These are phyloP conservation scores for Pseudogymnoascus sp. DNA, from an alignment of 2,329 filamentous ascomycete genomes.

Conservation along the genomic window DNA sequence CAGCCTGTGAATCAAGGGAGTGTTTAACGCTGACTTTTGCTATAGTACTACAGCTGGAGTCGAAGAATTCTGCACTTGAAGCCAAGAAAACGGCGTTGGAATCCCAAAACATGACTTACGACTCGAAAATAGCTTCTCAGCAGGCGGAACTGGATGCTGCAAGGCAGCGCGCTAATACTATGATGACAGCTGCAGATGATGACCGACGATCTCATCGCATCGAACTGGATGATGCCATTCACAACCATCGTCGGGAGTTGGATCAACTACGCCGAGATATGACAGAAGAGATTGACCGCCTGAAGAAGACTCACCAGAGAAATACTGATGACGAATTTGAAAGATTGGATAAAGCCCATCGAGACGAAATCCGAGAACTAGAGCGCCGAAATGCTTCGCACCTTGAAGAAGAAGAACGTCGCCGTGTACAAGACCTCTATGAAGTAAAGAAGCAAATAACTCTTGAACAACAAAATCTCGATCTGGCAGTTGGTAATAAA, in stretches of 20 bases:
- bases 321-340: conserved; percentile 45
- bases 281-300: conserved; percentile 48
- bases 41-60: not conserved
- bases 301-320: conserved; percentile 55
- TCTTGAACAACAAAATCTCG: conserved; percentile 36
- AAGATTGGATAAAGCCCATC: conserved; percentile 16
- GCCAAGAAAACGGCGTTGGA: conserved; percentile 14
- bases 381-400: conserved; percentile 36
- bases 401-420: conserved; percentile 56
- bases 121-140: conserved; percentile 42
- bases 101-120: conserved; percentile 42
- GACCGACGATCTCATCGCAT: conserved; percentile 43
- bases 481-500: conserved; percentile 32
- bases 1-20: conserved; percentile 10
- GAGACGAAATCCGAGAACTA: conserved; percentile 24
- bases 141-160: conserved; percentile 61
- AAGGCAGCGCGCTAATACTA: conserved; percentile 43
- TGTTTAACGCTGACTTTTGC: conserved; percentile 17
- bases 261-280: conserved; percentile 44
- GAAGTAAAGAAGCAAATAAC: conserved; percentile 50
- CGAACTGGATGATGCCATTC: conserved; percentile 47
- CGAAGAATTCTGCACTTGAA: not conserved
- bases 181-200: conserved; percentile 44
- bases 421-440: conserved; percentile 54
- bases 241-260: conserved; percentile 48